phyloP scores from a whole-genome alignment of 2,329 filamentous ascomycete species.

The Trichoderma semiorbis region DNA sequence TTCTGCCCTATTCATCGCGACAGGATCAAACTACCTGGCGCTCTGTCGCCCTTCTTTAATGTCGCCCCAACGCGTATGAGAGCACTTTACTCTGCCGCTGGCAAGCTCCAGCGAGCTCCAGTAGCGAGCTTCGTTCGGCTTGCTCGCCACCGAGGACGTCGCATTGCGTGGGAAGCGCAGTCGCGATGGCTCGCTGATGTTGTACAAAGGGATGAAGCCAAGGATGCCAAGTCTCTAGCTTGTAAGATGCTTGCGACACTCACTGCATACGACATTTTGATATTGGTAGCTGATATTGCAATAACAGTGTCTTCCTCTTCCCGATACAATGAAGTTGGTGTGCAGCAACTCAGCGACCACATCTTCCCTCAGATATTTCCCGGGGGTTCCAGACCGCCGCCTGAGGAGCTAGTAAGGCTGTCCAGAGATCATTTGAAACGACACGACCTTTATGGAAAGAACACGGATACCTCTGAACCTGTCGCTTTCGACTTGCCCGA shows the following conservation, averaged over 20 bases:
- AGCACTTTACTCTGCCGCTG: conserved; percentile 32
- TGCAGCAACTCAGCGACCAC: conserved; percentile 86
- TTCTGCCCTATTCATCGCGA: neutral
- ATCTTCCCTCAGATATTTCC: conserved; percentile 83
- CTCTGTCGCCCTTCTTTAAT: conserved; percentile 25
- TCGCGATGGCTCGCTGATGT: conserved; percentile 45
- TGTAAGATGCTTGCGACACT: conserved; percentile 32
- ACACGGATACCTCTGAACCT: conserved; percentile 69
- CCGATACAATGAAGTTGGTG: conserved; percentile 87
- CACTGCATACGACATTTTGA: neutral
- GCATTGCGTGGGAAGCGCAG: conserved; percentile 36
- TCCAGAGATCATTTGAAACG: conserved; percentile 77
- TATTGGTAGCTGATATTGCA: neutral
- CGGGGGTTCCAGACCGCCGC: conserved; percentile 50
- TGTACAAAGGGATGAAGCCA: conserved; percentile 17
- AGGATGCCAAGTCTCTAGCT: conserved; percentile 29
- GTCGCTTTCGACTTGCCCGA: conserved; percentile 82
- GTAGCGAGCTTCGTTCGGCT: conserved; percentile 49
- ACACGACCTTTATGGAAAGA: conserved; percentile 88
- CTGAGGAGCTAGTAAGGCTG: conserved; percentile 71
- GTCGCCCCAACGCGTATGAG: conserved; percentile 26
- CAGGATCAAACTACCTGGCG: neutral
- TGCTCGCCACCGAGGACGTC: conserved; percentile 43
- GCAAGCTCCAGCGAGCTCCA: conserved; percentile 40
- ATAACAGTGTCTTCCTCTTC: conserved; percentile 50